Conservation (phyloP, 208 protist species). For the Herpetomonas muscarum region DNA sequence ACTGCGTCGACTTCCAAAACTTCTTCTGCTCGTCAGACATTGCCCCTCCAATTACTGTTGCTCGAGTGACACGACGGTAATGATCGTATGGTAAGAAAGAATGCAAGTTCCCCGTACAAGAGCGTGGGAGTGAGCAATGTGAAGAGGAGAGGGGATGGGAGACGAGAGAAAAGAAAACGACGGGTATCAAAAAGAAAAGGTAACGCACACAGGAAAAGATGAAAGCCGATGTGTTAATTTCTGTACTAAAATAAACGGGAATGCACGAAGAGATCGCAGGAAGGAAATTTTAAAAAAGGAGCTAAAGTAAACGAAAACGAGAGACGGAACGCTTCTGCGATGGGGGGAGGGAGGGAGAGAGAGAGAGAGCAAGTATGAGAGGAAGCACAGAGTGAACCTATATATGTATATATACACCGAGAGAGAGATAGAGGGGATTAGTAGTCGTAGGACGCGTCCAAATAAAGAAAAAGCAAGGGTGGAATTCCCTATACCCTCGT, state of each 20-base stretch:
- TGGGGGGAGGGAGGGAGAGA: background rate
- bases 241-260: background rate
- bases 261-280: background rate
- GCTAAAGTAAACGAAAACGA: too few species aligned
- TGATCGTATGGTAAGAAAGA: background rate
- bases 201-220: background rate
- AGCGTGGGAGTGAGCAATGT: background rate
- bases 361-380: background rate
- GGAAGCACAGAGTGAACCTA: background rate
- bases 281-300: background rate
- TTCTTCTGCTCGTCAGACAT: constrained; percentile 37
- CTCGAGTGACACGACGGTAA: background rate
- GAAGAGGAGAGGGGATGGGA: background rate
- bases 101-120: background rate
- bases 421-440: background rate
- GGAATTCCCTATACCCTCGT: background rate
- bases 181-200: background rate
- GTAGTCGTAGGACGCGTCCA: background rate
- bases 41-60: background rate
- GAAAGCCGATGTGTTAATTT: background rate
- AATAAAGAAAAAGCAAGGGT: background rate
- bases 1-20: constrained; percentile 43
- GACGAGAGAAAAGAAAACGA: background rate
- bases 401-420: background rate
- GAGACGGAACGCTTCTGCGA: background rate